phyloP scores from a whole-genome alignment of 257 asterid species.

The Handroanthus guayacan region DNA sequence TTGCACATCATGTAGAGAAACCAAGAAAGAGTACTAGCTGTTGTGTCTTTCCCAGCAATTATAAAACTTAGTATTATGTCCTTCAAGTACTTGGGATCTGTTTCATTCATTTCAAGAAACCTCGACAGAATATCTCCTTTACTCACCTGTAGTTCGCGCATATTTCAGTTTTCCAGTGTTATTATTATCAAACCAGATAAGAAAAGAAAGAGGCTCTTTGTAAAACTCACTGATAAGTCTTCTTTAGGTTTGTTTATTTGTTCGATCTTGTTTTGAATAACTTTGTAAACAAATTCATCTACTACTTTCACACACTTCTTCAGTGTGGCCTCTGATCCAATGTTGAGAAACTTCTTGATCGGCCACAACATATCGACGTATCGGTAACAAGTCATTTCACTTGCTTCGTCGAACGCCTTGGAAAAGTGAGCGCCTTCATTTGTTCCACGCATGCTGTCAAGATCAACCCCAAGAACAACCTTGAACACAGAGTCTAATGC shows the following conservation, averaged over 20 bases:
- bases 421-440: conserved; percentile 55
- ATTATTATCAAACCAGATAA: background rate
- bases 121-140: conserved; percentile 69
- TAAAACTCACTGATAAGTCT: conserved; percentile 34
- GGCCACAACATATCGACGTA: conserved; percentile 66
- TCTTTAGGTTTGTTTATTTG: conserved; percentile 41
- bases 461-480: conserved; percentile 72
- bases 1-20: conserved; percentile 77
- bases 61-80: conserved; percentile 76
- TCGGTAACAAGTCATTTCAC: conserved; percentile 54
- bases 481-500: conserved; percentile 71
- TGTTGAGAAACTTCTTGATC: conserved; percentile 57
- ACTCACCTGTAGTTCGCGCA: conserved; percentile 37
- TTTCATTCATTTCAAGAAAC: conserved; percentile 61
- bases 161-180: background rate
- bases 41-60: conserved; percentile 79
- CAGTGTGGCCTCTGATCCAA: conserved; percentile 68
- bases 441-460: conserved; percentile 58
- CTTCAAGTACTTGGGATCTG: conserved; percentile 66
- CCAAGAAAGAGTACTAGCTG: conserved; percentile 77
- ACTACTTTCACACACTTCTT: conserved; percentile 57
- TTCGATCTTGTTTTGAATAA: conserved; percentile 57
- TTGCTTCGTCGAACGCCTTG: conserved; percentile 69
- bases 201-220: background rate
- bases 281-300: conserved; percentile 57